Conservation (phyloP, 2,329 filamentous ascomycete species). For the Cercospora brassicicola region DNA sequence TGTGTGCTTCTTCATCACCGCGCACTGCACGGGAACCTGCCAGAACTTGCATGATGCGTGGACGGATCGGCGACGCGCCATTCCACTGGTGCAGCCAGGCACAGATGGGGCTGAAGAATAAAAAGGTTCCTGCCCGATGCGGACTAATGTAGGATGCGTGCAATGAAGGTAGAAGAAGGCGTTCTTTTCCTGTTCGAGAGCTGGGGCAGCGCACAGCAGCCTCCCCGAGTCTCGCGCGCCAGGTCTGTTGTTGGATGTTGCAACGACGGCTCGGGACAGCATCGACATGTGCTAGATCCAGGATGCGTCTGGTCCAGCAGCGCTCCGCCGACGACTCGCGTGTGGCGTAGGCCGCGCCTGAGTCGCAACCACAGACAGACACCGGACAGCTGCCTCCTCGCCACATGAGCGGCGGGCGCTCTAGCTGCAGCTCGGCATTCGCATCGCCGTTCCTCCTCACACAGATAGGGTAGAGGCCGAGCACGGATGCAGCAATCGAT, state of each 20-base stretch:
- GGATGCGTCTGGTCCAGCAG: background rate
- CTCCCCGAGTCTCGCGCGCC: background rate
- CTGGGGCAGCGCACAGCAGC: background rate
- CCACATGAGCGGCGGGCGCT: background rate
- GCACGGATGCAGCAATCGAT: conserved; percentile 5
- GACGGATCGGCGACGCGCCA: background rate
- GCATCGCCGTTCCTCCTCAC: conserved; percentile 1
- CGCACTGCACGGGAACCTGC: background rate
- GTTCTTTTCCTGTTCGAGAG: background rate
- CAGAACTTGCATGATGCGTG: background rate
- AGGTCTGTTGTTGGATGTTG: background rate
- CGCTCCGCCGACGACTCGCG: background rate
- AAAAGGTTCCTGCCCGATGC: background rate
- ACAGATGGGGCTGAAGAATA: background rate
- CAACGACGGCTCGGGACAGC: background rate
- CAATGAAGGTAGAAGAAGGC: background rate
- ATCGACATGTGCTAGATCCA: background rate
- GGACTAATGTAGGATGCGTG: background rate
- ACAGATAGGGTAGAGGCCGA: background rate
- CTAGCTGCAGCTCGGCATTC: conserved; percentile 10
- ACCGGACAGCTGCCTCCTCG: background rate
- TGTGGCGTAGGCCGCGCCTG: background rate
- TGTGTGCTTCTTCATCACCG: background rate
- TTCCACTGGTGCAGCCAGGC: background rate
- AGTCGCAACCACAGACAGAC: background rate